phyloP scores from a whole-genome alignment of 2,329 filamentous ascomycete species.

The Trichoderma afroharzianum region DNA sequence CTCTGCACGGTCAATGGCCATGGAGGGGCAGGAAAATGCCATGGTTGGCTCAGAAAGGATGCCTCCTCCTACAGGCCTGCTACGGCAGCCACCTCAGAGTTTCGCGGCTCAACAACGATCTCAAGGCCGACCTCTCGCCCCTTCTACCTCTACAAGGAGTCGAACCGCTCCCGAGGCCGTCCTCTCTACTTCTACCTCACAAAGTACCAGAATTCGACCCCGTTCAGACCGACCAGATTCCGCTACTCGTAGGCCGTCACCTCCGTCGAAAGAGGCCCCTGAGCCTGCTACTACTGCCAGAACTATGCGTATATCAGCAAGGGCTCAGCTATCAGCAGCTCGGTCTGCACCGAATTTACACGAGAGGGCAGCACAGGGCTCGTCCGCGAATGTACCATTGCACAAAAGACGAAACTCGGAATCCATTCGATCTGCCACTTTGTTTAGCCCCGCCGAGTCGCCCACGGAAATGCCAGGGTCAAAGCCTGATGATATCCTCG shows the following conservation, averaged over 20 bases:
- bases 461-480: slow-evolving; percentile 49
- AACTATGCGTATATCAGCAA: slow-evolving; percentile 28
- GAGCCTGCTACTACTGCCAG: slow-evolving; percentile 23
- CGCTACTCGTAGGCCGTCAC: not conserved
- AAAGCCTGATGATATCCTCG: slow-evolving; percentile 55
- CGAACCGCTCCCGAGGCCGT: slow-evolving; percentile 26
- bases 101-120: slow-evolving; percentile 64
- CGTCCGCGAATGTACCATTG: slow-evolving; percentile 24
- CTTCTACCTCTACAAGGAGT: slow-evolving; percentile 25
- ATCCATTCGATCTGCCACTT: slow-evolving; percentile 40
- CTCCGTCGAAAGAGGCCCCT: slow-evolving; percentile 22
- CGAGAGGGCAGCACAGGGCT: slow-evolving; percentile 30
- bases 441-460: slow-evolving; percentile 55
- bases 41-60: slow-evolving; percentile 30
- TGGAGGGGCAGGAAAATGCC: slow-evolving; percentile 33
- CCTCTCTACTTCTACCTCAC: slow-evolving; percentile 27
- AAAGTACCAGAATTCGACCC: slow-evolving; percentile 29
- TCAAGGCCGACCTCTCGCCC: slow-evolving; percentile 44
- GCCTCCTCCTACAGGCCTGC: slow-evolving; percentile 37
- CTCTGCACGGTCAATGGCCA: slow-evolving; percentile 27
- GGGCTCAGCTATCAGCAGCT: slow-evolving; percentile 27
- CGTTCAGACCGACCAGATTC: slow-evolving; percentile 25
- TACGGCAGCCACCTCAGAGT: slow-evolving; percentile 57
- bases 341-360: slow-evolving; percentile 28
- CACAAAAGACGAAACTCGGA: slow-evolving; percentile 30